phyloP scores from a whole-genome alignment of 129 eudicot species.

The Artemisia argyi region DNA sequence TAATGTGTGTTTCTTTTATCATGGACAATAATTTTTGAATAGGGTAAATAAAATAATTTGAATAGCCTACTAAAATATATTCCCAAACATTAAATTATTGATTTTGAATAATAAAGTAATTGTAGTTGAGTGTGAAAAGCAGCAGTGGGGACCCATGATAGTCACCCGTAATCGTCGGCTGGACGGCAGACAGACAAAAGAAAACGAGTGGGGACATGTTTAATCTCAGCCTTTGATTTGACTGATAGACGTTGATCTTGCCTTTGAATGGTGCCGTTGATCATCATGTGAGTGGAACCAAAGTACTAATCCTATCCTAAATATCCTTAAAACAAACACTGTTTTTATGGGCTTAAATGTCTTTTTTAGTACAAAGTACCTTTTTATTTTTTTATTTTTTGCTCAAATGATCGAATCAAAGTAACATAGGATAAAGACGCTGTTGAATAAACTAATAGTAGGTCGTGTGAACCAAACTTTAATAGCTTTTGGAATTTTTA shows the following conservation, averaged over 20 bases:
- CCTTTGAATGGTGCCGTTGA: not conserved
- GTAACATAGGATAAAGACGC: no score
- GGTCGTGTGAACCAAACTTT: no score
- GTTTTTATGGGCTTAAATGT: not conserved
- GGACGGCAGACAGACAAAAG: slow-evolving; percentile 14
- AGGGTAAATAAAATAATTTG: no score
- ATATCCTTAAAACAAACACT: slow-evolving; percentile 9
- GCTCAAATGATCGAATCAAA: no score
- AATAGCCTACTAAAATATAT: no score
- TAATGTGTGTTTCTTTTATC: no score
- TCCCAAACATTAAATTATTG: not conserved
- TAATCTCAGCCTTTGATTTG: not conserved
- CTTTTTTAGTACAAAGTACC: not conserved
- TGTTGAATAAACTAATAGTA: no score
- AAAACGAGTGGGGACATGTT: not conserved
- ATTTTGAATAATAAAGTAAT: not conserved
- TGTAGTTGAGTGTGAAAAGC: slow-evolving; percentile 4
- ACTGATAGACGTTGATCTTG: not conserved
- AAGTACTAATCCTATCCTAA: not conserved
- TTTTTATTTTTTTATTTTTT: not conserved
- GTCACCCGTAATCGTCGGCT: slow-evolving; percentile 28
- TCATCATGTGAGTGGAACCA: not conserved
- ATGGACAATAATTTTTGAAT: no score
- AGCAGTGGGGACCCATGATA: slow-evolving; percentile 19
- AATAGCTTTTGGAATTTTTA: no score